Evolutionary conservation across 257 asterid species (phyloP).

Genomic region (Plectranthus barbatus): DNA sequence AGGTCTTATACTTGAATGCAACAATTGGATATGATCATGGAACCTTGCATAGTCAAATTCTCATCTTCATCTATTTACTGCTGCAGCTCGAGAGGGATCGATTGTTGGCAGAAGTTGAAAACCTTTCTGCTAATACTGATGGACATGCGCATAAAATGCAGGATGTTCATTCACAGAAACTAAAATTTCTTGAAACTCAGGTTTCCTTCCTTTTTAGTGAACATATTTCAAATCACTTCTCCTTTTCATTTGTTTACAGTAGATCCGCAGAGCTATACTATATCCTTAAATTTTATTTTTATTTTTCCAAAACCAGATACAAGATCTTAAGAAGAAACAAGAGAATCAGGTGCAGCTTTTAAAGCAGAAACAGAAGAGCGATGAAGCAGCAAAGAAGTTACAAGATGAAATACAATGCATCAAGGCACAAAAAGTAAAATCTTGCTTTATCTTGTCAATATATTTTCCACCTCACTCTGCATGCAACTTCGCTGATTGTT

Average conservation of each 20-base stretch:
- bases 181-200: slow-evolving; percentile 86
- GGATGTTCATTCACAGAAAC: slow-evolving; percentile 78
- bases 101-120: slow-evolving; percentile 81
- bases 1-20: slow-evolving; percentile 35
- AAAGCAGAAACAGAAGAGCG: slow-evolving; percentile 96
- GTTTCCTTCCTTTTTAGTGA: slow-evolving; percentile 22
- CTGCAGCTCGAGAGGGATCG: slow-evolving; percentile 80
- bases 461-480: background rate
- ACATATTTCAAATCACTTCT: background rate
- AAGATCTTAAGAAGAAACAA: slow-evolving; percentile 94
- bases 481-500: slow-evolving; percentile 3
- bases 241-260: background rate
- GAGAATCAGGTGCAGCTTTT: slow-evolving; percentile 90
- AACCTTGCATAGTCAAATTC: slow-evolving; percentile 10
- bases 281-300: slow-evolving; percentile 1
- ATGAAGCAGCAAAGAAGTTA: slow-evolving; percentile 84
- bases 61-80: slow-evolving; percentile 5
- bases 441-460: slow-evolving; percentile 1
- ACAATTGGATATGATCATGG: background rate
- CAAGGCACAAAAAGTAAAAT: slow-evolving; percentile 84
- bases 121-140: slow-evolving; percentile 81
- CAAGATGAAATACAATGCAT: slow-evolving; percentile 96
- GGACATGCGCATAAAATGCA: slow-evolving; percentile 83
- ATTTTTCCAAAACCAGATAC: slow-evolving; percentile 50
- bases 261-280: background rate